Evolutionary conservation across 1,284 basidiomycete species (phyloP).

Genomic region (Inonotus obliquus): DNA sequence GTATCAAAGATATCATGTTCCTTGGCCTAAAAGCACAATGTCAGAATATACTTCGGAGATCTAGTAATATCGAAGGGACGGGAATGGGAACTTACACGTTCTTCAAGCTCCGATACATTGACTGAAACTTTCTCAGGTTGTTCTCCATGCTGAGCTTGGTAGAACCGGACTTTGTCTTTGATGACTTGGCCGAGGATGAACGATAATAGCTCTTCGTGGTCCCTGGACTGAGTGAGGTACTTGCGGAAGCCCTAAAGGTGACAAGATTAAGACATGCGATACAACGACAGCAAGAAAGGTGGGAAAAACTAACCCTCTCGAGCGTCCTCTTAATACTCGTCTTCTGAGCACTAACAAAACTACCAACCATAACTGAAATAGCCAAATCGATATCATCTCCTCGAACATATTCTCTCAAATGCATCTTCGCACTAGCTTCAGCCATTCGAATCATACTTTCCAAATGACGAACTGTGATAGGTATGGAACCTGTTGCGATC

Average conservation of each 20-base stretch:
- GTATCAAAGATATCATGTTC: constrained; percentile 95
- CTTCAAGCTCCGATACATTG: constrained; percentile 77
- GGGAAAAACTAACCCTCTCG: constrained; percentile 66
- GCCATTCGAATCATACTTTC: constrained; percentile 99
- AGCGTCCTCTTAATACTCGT: constrained; percentile 98
- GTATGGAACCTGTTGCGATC: constrained; percentile 93
- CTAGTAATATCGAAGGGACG: neutral
- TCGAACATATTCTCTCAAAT: constrained; percentile 92
- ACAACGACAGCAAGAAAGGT: constrained; percentile 9
- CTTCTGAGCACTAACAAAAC: constrained; percentile 96
- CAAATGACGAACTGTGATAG: constrained; percentile 95
- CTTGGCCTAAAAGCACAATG: constrained; percentile 62
- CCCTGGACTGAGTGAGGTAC: constrained; percentile 91
- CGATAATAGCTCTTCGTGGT: constrained; percentile 92
- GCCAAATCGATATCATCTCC: constrained; percentile 96
- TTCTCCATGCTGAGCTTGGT: constrained; percentile 71
- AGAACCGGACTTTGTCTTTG: constrained; percentile 89
- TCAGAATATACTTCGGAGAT: constrained; percentile 13
- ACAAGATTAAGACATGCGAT: constrained; percentile 1
- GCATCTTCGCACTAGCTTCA: constrained; percentile 98
- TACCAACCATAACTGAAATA: constrained; percentile 91
- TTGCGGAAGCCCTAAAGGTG: constrained; percentile 83
- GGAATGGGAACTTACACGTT: constrained; percentile 51
- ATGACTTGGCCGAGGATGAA: constrained; percentile 93
- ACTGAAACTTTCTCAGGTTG: constrained; percentile 74